These are phyloP conservation scores for Zygosaccharomyces pseudobailii DNA, from an alignment of 1,139 yeast genomes.

Conservation along the genomic window DNA sequence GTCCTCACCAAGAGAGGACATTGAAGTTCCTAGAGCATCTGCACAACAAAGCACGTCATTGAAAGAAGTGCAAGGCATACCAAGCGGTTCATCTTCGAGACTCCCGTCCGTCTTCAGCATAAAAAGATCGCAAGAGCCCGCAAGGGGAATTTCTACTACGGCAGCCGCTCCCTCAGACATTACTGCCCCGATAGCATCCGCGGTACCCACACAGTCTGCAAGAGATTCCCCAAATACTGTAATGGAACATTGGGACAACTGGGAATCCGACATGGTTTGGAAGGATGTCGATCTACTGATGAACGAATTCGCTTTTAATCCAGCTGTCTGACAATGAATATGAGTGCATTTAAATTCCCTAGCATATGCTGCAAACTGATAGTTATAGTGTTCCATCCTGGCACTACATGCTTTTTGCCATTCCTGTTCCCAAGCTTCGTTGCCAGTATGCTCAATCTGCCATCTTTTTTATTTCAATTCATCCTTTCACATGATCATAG, in stretches of 20 bases:
- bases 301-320: slow-evolving; percentile 90
- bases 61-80: background rate
- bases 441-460: background rate
- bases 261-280: slow-evolving; percentile 75
- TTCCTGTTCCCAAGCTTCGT: background rate
- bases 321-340: slow-evolving; percentile 15
- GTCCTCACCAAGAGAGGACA: slow-evolving; percentile 15
- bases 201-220: slow-evolving; percentile 1
- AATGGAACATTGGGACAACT: slow-evolving; percentile 39
- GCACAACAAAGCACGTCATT: background rate
- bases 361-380: too few relatives aligned
- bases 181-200: background rate
- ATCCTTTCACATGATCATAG: background rate
- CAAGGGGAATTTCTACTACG: background rate
- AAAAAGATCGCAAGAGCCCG: background rate
- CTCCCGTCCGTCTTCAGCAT: slow-evolving; percentile 3
- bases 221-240: slow-evolving; percentile 28
- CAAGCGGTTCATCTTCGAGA: background rate
- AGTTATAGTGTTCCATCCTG: too few relatives aligned
- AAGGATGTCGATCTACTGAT: slow-evolving; percentile 86
- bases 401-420: too few relatives aligned
- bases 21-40: slow-evolving; percentile 1
- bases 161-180: background rate
- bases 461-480: background rate
- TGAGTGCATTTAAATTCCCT: too few relatives aligned